Percentiles rank a stretch among this genome's conserved stretches.
phyloP scores from a whole-genome alignment of 1,284 basidiomycete genomes.

The Boletellus sp. region DNA sequence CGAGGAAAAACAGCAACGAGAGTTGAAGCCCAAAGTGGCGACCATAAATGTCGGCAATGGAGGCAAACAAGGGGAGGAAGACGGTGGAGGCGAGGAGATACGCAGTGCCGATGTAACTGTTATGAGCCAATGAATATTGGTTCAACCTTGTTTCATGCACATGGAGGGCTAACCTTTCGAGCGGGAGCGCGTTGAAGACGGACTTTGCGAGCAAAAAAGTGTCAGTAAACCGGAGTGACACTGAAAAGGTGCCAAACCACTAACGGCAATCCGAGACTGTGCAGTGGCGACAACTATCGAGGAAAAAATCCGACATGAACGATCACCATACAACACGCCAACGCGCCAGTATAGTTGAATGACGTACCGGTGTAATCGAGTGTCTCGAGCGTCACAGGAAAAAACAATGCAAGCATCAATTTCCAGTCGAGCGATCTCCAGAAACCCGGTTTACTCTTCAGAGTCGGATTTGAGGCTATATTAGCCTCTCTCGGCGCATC shows the following conservation, averaged over 20 bases:
- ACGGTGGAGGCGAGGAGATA: conserved; percentile 52
- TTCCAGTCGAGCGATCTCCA: conserved; percentile 28
- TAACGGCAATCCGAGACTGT: conserved; percentile 48
- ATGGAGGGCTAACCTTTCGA: conserved; percentile 37
- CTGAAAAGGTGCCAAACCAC: conserved; percentile 5
- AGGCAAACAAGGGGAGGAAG: conserved; percentile 50
- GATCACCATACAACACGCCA: too few species aligned
- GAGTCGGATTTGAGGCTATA: not conserved
- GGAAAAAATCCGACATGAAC: not conserved
- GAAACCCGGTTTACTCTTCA: conserved; percentile 15
- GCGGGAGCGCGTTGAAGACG: conserved; percentile 41
- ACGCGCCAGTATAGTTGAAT: not conserved
- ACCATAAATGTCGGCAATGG: conserved; percentile 47
- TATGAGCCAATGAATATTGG: not conserved
- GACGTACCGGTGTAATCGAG: conserved; percentile 42
- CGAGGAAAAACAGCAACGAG: conserved; percentile 42
- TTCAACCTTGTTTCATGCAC: not conserved
- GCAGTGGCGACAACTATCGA: conserved; percentile 50
- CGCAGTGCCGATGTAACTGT: conserved; percentile 46
- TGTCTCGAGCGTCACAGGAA: conserved; percentile 33
- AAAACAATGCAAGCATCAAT: conserved; percentile 27
- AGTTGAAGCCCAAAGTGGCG: conserved; percentile 45
- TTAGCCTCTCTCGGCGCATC: not conserved
- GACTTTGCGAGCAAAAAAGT: conserved; percentile 32
- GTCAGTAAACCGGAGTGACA: not conserved